Conservation (phyloP, 768 basidiomycete genomes). For the Brasilioporus rufonigricans region DNA sequence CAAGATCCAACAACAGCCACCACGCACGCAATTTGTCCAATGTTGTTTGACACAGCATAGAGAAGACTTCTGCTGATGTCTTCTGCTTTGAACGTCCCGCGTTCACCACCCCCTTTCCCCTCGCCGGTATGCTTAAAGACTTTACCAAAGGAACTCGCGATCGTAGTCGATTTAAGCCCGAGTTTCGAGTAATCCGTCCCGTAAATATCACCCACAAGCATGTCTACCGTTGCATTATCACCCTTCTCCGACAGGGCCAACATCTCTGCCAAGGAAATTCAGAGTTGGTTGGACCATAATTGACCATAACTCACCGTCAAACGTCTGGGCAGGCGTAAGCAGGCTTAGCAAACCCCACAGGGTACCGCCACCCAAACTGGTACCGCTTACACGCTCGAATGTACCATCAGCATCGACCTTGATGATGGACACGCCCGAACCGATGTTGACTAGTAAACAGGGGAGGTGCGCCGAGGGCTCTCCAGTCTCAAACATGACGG, state of each 20-base stretch:
- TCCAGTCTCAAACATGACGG: conserved; percentile 82
- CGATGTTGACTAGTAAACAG: conserved; percentile 96
- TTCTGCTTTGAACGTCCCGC: conserved; percentile 78
- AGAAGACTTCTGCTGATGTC: conserved; percentile 94
- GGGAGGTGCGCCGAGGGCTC: conserved; percentile 86
- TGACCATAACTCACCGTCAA: conserved; percentile 76
- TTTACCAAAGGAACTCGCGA: conserved; percentile 97
- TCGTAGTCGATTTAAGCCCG: conserved; percentile 96
- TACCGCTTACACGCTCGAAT: conserved; percentile 96
- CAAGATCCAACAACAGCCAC: conserved; percentile 6
- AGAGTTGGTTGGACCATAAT: neutral
- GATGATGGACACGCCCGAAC: conserved; percentile 96
- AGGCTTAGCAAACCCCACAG: conserved; percentile 94
- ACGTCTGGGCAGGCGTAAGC: conserved; percentile 90
- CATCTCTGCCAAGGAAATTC: conserved; percentile 69
- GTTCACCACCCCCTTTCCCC: conserved; percentile 40
- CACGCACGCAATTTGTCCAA: conserved; percentile 98
- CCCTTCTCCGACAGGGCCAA: conserved; percentile 89
- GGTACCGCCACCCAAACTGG: conserved; percentile 95
- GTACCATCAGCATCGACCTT: conserved; percentile 94
- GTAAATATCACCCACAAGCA: conserved; percentile 99
- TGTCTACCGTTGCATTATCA: conserved; percentile 92
- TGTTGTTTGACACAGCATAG: conserved; percentile 98
- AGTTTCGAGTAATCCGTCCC: conserved; percentile 96
- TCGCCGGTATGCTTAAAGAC: conserved; percentile 86